Conservation (phyloP, 2,329 filamentous ascomycete genomes). For the Colletotrichum sublineola region DNA sequence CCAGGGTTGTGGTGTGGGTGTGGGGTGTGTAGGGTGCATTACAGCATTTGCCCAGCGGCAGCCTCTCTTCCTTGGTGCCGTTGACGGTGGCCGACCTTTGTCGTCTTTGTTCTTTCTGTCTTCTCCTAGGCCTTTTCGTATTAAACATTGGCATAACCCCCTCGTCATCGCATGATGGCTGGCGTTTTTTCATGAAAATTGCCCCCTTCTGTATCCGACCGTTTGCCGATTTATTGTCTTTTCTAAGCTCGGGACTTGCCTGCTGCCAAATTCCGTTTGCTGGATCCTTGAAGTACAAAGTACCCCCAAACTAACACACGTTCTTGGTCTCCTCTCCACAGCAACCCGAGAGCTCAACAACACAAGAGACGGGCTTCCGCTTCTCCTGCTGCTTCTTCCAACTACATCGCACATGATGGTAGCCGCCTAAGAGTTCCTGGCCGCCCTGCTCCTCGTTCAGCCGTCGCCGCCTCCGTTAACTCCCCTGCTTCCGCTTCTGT, state of each 20-base stretch:
- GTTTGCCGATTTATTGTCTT: slow-evolving; percentile 26
- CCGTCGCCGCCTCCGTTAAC: slow-evolving; percentile 20
- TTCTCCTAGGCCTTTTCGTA: slow-evolving; percentile 19
- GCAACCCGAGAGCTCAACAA: slow-evolving; percentile 38
- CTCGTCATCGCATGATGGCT: slow-evolving; percentile 28
- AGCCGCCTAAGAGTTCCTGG: slow-evolving; percentile 38
- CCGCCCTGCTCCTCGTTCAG: slow-evolving; percentile 30
- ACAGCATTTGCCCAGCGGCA: slow-evolving; percentile 18
- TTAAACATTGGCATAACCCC: slow-evolving; percentile 33
- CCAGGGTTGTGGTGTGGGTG: background rate
- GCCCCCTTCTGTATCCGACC: background rate
- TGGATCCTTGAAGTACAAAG: slow-evolving; percentile 7
- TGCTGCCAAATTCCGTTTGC: slow-evolving; percentile 30
- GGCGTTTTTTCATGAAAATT: slow-evolving; percentile 13
- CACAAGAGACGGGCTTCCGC: slow-evolving; percentile 43
- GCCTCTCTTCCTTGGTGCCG: slow-evolving; percentile 19
- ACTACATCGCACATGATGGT: slow-evolving; percentile 37
- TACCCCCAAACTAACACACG: slow-evolving; percentile 18
- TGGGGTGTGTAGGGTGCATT: slow-evolving; percentile 2
- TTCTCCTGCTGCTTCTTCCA: slow-evolving; percentile 37
- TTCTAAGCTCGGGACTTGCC: slow-evolving; percentile 21
- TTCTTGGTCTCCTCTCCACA: slow-evolving; percentile 29
- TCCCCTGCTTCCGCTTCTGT: slow-evolving; percentile 11
- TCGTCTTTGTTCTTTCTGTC: slow-evolving; percentile 14
- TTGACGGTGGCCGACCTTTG: slow-evolving; percentile 26